phyloP scores from a whole-genome alignment of 805 yeast genomes.

The Saccharomycopsis schoenii region DNA sequence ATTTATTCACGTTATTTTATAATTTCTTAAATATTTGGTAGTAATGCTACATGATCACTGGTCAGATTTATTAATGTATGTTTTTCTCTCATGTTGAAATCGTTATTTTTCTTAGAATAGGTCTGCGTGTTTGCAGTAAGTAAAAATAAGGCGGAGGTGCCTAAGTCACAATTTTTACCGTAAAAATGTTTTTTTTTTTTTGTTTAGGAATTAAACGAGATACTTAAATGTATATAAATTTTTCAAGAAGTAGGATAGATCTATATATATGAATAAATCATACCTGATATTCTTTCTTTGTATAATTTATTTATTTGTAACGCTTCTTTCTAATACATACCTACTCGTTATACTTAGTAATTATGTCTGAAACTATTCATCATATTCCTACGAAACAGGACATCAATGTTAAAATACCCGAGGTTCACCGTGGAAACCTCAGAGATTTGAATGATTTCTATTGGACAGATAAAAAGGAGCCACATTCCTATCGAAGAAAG shows the following conservation, averaged over 20 bases:
- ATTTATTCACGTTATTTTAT: too few species aligned
- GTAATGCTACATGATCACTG: too few species aligned
- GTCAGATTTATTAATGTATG: too few species aligned
- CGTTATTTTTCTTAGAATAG: too few species aligned
- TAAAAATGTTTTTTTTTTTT: neutral
- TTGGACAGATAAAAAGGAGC: constrained; percentile 78
- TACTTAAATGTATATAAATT: neutral
- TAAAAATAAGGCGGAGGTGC: neutral
- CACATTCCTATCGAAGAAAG: constrained; percentile 68
- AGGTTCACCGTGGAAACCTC: constrained; percentile 7
- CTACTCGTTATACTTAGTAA: neutral
- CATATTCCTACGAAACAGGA: constrained; percentile 15
- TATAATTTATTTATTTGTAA: too few species aligned
- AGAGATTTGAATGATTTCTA: constrained; percentile 49
- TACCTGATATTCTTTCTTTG: too few species aligned
- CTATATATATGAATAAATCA: neutral
- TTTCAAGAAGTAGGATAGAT: neutral
- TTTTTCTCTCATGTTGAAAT: neutral
- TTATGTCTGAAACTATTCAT: constrained; percentile 15
- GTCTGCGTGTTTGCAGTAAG: neutral
- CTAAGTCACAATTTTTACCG: neutral
- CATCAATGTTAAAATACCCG: constrained; percentile 14
- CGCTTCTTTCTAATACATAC: neutral
- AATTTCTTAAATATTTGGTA: too few species aligned
- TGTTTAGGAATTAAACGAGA: neutral